These are phyloP conservation scores for Phytophthora pini DNA, from an alignment of 352 stramenopile genomes.

Conservation along the genomic window DNA sequence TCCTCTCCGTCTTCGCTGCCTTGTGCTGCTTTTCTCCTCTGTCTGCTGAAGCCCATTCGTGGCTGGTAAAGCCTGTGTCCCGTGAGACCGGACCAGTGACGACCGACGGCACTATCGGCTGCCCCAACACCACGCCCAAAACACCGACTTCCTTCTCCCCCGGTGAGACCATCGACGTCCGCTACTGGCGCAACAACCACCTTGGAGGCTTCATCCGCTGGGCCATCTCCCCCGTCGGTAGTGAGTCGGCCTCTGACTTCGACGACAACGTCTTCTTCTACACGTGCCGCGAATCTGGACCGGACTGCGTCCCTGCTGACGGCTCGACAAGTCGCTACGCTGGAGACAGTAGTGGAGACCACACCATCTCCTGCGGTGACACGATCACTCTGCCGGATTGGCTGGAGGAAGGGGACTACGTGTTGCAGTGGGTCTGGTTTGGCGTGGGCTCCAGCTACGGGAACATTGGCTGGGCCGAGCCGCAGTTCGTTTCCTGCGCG, in stretches of 20 bases:
- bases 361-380: slow-evolving; percentile 50
- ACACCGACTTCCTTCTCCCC: slow-evolving; percentile 45
- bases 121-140: slow-evolving; percentile 38
- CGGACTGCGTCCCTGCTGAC: slow-evolving; percentile 44
- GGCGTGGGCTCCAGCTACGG: slow-evolving; percentile 55
- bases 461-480: slow-evolving; percentile 57
- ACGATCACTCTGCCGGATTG: slow-evolving; percentile 62
- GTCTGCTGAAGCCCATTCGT: slow-evolving; percentile 47
- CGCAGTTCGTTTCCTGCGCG: slow-evolving; percentile 58
- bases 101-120: slow-evolving; percentile 43
- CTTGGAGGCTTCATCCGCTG: slow-evolving; percentile 67
- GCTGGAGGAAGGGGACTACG: slow-evolving; percentile 55
- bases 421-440: slow-evolving; percentile 69
- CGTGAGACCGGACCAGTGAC: slow-evolving; percentile 41
- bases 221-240: slow-evolving; percentile 41
- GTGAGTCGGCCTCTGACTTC: slow-evolving; percentile 46
- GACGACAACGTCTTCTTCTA: slow-evolving; percentile 66
- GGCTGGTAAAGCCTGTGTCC: slow-evolving; percentile 49
- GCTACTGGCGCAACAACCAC: slow-evolving; percentile 64
- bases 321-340: slow-evolving; percentile 50
- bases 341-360: slow-evolving; percentile 42
- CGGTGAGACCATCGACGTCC: slow-evolving; percentile 56
- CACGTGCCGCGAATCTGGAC: slow-evolving; percentile 57
- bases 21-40: slow-evolving; percentile 4
- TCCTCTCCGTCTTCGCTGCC: slow-evolving; percentile 15